phyloP scores from a whole-genome alignment of 2,329 filamentous ascomycete species.

The Geosmithia morbida region DNA sequence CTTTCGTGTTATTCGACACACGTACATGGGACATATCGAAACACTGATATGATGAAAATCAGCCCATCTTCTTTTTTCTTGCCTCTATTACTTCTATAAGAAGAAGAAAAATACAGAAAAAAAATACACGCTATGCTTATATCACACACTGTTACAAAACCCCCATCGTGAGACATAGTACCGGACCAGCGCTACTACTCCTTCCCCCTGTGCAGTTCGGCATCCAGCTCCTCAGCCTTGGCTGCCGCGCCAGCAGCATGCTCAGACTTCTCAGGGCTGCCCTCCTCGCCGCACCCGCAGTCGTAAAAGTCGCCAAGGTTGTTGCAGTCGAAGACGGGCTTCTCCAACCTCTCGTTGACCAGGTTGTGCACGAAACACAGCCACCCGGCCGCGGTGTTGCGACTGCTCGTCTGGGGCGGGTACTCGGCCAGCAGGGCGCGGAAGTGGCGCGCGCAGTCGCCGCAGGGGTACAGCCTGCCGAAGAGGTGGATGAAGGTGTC shows the following conservation, averaged over 20 bases:
- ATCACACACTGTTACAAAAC: no score
- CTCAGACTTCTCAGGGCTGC: neutral
- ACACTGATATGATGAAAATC: no score
- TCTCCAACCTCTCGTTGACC: slow-evolving; percentile 49
- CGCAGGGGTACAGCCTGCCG: slow-evolving; percentile 54
- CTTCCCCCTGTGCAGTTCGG: slow-evolving; percentile 1
- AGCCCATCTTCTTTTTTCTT: no score
- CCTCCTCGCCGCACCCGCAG: slow-evolving; percentile 55
- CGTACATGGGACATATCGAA: neutral
- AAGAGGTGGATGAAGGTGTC: slow-evolving; percentile 53
- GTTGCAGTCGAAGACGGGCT: slow-evolving; percentile 48
- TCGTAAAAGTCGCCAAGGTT: slow-evolving; percentile 59
- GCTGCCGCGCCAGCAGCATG: neutral
- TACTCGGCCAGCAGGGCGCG: slow-evolving; percentile 44
- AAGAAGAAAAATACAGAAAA: no score
- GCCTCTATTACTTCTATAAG: no score
- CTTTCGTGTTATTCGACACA: no score
- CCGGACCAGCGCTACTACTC: neutral
- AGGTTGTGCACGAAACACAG: slow-evolving; percentile 54
- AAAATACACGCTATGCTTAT: no score
- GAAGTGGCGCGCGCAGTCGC: slow-evolving; percentile 56
- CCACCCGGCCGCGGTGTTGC: slow-evolving; percentile 52
- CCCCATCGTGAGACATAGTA: neutral
- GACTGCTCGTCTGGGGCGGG: slow-evolving; percentile 49
- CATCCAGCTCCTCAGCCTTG: slow-evolving; percentile 3